Conservation (phyloP, 192 early-diverging fungal species). For the Linnemannia schmuckeri region DNA sequence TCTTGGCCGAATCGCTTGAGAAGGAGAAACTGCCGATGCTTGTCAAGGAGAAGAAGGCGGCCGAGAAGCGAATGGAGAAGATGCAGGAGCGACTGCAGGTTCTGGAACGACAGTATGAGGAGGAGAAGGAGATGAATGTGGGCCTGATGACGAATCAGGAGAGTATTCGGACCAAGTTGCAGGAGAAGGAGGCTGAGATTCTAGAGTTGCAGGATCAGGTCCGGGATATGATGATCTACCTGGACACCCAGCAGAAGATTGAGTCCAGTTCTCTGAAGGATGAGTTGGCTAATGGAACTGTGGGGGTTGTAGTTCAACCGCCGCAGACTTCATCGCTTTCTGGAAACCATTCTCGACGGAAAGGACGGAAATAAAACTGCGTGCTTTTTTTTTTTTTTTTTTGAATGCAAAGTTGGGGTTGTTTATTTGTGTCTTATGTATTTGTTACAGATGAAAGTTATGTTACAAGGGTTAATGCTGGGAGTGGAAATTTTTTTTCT, state of each 20-base stretch:
- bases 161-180: slow-evolving; percentile 65
- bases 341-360: slow-evolving; percentile 31
- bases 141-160: slow-evolving; percentile 73
- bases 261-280: slow-evolving; percentile 60
- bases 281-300: slow-evolving; percentile 55
- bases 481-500: neutral
- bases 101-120: slow-evolving; percentile 72
- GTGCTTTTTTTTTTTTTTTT: neutral
- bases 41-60: slow-evolving; percentile 60
- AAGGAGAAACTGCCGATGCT: slow-evolving; percentile 53
- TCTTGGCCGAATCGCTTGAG: slow-evolving; percentile 49
- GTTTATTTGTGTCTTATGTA: neutral
- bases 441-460: neutral
- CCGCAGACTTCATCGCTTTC: slow-evolving; percentile 13
- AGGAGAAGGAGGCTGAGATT: slow-evolving; percentile 69
- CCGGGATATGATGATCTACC: slow-evolving; percentile 90
- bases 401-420: neutral
- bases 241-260: slow-evolving; percentile 80
- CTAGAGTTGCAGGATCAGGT: slow-evolving; percentile 88
- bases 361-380: slow-evolving; percentile 23
- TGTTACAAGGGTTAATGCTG: neutral
- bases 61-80: slow-evolving; percentile 71
- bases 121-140: slow-evolving; percentile 79
- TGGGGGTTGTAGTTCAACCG: slow-evolving; percentile 24
- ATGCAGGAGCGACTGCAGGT: slow-evolving; percentile 66